Base-by-base conservation (phyloP, 208 protist species). In the Leptomonas pyrrhocoris region DNA sequence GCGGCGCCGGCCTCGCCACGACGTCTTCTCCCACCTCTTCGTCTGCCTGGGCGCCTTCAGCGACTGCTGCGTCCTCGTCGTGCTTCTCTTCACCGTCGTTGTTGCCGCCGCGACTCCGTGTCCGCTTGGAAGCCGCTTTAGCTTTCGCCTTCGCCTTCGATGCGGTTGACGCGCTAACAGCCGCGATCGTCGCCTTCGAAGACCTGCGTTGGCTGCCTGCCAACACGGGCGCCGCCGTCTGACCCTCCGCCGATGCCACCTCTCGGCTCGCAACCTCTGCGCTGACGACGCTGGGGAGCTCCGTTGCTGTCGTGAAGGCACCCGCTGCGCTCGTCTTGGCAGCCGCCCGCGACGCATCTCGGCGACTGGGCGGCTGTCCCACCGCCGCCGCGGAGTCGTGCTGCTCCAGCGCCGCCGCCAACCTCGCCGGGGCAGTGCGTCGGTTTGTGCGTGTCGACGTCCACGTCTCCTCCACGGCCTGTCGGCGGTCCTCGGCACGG, bases 401-500 rank as follows among this genome's bases (percentile, higher is more conserved):
- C 54, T 31, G 54, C 6, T 28, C 54, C 2, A 59, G 19, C 45
- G 64, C 40, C 61, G 38, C 54, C 34, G 50, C 70, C 25, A 54
- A 60, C 61, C 68, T 75, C 25, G 65, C 69, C 4, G 72, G 58
- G 11, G 74, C 68, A 34, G 78, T 68, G n/a, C 79, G 73, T 43
- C 84, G 68, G 56, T 67, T 80, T 19, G 77, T 73, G 7, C 84
- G 80, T 25, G 80, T 73, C n/a, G 81, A 77, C 8, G 71, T 72
- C 84, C 84, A 90, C 60, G 81, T 75, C 62, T 90, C 84, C 71
- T 86, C 84, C 11, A 90, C 46, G 18, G 58, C 56, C 19, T 74
- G 57, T 56, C 77, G 40, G 36, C 77, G 77, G n/a, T 82, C 77
- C 25, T 71, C 58, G 13, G 72, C 77, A 34, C 55, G 55, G 19